Conservation (phyloP, 805 yeast species). For the Metschnikowia lochheadii region DNA sequence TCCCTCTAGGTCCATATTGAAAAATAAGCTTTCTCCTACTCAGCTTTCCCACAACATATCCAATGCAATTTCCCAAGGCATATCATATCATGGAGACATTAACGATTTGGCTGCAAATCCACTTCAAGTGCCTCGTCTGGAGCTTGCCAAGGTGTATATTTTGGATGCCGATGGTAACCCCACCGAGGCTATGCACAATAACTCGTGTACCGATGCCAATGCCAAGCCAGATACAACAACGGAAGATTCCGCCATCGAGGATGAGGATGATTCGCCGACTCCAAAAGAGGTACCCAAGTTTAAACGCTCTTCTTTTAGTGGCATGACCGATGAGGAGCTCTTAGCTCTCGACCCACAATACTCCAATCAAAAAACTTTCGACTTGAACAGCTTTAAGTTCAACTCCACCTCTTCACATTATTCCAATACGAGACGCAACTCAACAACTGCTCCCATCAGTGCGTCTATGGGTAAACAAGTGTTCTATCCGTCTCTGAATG, state of each 20-base stretch:
- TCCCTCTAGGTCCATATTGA: slow-evolving; percentile 38
- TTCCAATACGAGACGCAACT: slow-evolving; percentile 9
- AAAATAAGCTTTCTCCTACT: slow-evolving; percentile 30
- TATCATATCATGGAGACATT: slow-evolving; percentile 18
- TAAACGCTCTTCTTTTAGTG: slow-evolving; percentile 45
- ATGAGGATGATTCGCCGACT: slow-evolving; percentile 4
- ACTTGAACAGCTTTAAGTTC: slow-evolving; percentile 43
- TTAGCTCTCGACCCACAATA: slow-evolving; percentile 53
- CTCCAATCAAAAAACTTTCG: slow-evolving; percentile 34
- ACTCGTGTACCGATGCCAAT: not conserved
- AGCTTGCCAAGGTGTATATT: slow-evolving; percentile 11
- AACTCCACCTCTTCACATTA: slow-evolving; percentile 27
- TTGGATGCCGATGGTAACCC: not conserved
- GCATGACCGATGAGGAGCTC: slow-evolving; percentile 52
- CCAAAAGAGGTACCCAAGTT: slow-evolving; percentile 5
- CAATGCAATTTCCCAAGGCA: slow-evolving; percentile 13
- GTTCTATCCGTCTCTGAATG: slow-evolving; percentile 30
- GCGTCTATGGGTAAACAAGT: slow-evolving; percentile 9
- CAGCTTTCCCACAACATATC: slow-evolving; percentile 22
- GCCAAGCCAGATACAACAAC: not conserved
- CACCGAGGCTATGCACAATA: not conserved
- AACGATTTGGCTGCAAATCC: slow-evolving; percentile 17
- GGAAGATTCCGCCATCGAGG: slow-evolving; percentile 1
- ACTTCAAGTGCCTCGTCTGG: slow-evolving; percentile 16
- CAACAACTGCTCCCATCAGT: slow-evolving; percentile 5